Evolutionary conservation across 2,329 filamentous ascomycete genomes (phyloP).

Genomic region (Ceratocystis papillata): DNA sequence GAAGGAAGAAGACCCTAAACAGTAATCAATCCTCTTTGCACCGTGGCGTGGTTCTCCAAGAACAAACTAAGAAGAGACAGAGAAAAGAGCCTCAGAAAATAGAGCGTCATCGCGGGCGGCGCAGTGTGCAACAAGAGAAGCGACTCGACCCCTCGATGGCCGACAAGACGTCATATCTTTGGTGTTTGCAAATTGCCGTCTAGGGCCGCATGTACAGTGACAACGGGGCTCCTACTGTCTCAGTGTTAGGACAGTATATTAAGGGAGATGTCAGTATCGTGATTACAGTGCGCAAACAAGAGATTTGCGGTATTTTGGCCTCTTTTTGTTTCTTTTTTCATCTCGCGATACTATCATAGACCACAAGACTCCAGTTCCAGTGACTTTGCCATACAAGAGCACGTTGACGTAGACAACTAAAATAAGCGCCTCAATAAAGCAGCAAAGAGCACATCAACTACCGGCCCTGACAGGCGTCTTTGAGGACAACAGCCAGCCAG

Average conservation of each 20-base stretch:
- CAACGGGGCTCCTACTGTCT: not conserved
- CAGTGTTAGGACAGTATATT: not conserved
- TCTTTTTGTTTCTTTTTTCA: not conserved
- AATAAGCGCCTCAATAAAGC: not conserved
- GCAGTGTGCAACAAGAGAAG: not conserved
- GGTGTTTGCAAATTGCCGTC: not conserved
- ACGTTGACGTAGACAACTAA: not conserved
- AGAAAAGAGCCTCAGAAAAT: conserved; percentile 12
- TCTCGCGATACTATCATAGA: not conserved
- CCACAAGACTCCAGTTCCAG: no score
- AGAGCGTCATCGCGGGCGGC: not conserved
- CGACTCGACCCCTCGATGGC: not conserved
- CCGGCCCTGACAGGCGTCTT: no score
- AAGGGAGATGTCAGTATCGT: no score
- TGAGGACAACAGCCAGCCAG: no score
- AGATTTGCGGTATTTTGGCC: not conserved
- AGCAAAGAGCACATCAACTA: no score
- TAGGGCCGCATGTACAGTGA: not conserved
- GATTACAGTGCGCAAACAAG: not conserved
- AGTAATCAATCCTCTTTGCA: not conserved
- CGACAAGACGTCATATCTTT: not conserved
- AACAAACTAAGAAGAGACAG: not conserved
- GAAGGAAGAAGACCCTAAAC: not conserved
- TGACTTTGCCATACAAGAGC: no score
- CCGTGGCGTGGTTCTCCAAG: not conserved